Base-by-base conservation (phyloP, 176 grass and related monocot species). In the Oryza australiensis region DNA sequence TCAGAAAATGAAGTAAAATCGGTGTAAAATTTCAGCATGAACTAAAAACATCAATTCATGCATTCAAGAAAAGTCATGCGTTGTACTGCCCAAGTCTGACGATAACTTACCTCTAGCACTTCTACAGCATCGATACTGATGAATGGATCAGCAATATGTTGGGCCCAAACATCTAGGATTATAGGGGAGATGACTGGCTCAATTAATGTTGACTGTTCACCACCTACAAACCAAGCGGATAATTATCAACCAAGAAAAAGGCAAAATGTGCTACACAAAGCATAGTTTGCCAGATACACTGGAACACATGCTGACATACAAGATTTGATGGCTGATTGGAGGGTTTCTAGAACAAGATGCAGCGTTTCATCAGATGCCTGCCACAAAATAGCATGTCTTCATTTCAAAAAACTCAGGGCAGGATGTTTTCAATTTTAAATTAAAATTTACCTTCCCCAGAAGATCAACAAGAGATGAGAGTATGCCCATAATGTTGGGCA, bases 301-400 rank as follows among this genome's bases (percentile, higher is more conserved):
- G 34, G 72, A 12, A 78, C 86, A 64, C 43, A 46, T 46, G 73
- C 45, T 48, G n/a, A 75, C 79, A 46, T 37, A 98, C 92, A 90
- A 82, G 95, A 90, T 85, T 93, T 93, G 49, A 98, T 77, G 30
- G 87, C 85, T 40, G 90, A 81, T 88, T 95, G 92, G 65, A 98
- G 84, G 28, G 95, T 98, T 91, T 98, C 95, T 64, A 98, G 81
- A 70, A 98, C 88, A 91, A 98, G 95, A 95, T 93, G 92, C 67
- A 98, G 73, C 24, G 95, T 91, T 85, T 95, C 95, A 76, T 98
- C 95, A 53, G 95, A 94, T 59, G 92, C 95, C 95, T 98, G 74
- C 59, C 78, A 82, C 51, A 62, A 91, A 78, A 51, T 9, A 62
- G 24, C 38, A 80, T 40, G 24, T 67, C 32, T 38, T 86, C 45